Base-by-base conservation (phyloP, 768 basidiomycete genomes). In the Hortiboletus flavorubellus region DNA sequence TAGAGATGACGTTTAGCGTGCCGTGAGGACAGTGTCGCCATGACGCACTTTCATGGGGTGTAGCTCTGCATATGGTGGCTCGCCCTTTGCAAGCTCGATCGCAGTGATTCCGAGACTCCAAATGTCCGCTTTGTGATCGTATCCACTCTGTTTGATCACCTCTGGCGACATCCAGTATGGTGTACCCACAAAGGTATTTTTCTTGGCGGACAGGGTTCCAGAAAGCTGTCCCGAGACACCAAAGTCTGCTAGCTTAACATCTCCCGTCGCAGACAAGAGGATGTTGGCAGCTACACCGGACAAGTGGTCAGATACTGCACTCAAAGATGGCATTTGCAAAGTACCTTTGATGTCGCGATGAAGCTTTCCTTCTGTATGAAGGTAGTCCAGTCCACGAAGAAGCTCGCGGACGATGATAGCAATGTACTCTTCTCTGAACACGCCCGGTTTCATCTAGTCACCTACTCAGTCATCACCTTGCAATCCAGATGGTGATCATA, bases 141-240 rank as follows among this genome's bases (percentile, higher is more conserved):
- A 99, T 5, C 97, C 97, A 53, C 93, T 96, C 74, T 99, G 97
- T 71, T 98, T 98, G 77, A 99, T 99, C 23, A 98, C 95, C 68
- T 99, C 97, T 7, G 97, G 97, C 8, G 93, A 93, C 97, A 99
- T 99, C 97, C 97, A 99, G 68, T 98, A 99, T 4, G 96, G 96
- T 16, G 96, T 95, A 30, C 93, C 93, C 33, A 96, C 96, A 68
- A 95, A 98, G 1, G 96, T 99, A 64, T 99, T 98, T 82, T 98
- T 94, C 82, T 93, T 93, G 18, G 91, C 91, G 11, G 89, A 91
- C 42, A 95, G 75, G 2, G 91, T 95, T 4, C 93, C 93, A 21
- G 91, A 94, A 30, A 99, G 80, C 66, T 99, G 97, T 30, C 97
- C 97, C 1, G 95, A 98, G 5, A 99, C 97, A 67, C 97, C 97